These are phyloP conservation scores for Punica granatum DNA, from an alignment of 345 rosid genomes.

Conservation along the genomic window DNA sequence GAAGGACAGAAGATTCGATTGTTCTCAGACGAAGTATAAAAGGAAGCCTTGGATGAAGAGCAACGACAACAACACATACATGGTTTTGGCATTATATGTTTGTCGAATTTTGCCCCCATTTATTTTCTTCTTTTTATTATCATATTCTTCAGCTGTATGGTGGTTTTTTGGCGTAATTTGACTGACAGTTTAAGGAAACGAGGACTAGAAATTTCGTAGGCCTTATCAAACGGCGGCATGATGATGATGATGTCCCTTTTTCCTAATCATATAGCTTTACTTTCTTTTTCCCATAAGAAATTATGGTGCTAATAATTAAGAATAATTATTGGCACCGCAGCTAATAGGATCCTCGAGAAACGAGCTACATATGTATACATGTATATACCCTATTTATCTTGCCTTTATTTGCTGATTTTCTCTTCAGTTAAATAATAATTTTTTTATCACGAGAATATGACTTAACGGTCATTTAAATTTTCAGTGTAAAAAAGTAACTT, in stretches of 20 bases:
- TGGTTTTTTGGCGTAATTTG: neutral
- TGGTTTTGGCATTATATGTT: neutral
- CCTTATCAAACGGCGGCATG: neutral
- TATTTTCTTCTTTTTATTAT: no score
- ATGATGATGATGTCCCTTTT: neutral
- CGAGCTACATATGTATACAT: neutral
- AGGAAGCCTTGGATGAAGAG: neutral
- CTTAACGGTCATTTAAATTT: no score
- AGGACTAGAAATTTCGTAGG: neutral
- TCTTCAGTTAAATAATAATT: neutral
- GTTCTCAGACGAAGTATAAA: no score
- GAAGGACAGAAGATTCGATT: neutral
- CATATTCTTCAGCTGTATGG: neutral
- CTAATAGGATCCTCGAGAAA: neutral
- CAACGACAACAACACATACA: neutral
- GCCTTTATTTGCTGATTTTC: neutral
- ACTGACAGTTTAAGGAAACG: neutral
- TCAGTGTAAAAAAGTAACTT: no score
- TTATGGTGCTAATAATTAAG: neutral
- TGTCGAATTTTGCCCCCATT: neutral
- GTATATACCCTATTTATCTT: neutral
- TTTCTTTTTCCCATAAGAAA: constrained; percentile 1
- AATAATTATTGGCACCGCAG: neutral
- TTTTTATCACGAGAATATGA: no score
- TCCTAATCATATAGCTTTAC: constrained; percentile 1